Base-by-base conservation (phyloP, 768 basidiomycete species). In the Asterophora parasitica region DNA sequence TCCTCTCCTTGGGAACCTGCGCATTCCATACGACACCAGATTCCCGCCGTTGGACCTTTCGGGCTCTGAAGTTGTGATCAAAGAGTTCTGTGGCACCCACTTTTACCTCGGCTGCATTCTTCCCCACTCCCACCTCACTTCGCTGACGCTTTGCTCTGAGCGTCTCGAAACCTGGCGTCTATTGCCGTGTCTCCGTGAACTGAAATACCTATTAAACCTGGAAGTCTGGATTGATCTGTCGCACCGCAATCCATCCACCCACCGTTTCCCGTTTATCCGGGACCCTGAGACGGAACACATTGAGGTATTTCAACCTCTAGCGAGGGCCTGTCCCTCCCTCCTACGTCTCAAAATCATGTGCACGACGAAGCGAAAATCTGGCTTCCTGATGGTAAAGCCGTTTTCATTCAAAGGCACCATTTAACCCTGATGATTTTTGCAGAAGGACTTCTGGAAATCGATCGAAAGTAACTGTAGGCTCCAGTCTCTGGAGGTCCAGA, bases 201-300 rank as follows among this genome's bases (percentile, higher is more conserved):
- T 57, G n/a, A 44, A 7, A 6, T 44, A 28, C 20, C 48, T 59
- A n/a, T 42, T 47, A 12, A 51, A 42, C 7, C 45, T 59, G 11
- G 52, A 48, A 31, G 34, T 59, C 19, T 58, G 56, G 56, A 53
- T 59, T 19, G 58, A 59, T 39, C 41, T 59, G 51, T 58, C 58
- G 19, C 38, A 48, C 19, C 54, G 50, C n/a, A n/a, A n/a, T n/a
- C n/a, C n/a, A n/a, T n/a, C n/a, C n/a, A n/a, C n/a, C n/a, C n/a
- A n/a, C n/a, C n/a, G n/a, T n/a, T n/a, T n/a, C n/a, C 50, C 51
- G 7, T 48, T 46, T 10, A 12, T 42, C 19, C 42, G 33, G 32
- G 51, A 57, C n/a, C n/a, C n/a, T n/a, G n/a, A n/a, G 46, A 59
- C 47, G 7, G 52, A 59, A 34, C 58, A 59, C 12, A 57, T 59